phyloP scores from a whole-genome alignment of 2,329 filamentous ascomycete genomes.

The Neofusicoccum ribis region DNA sequence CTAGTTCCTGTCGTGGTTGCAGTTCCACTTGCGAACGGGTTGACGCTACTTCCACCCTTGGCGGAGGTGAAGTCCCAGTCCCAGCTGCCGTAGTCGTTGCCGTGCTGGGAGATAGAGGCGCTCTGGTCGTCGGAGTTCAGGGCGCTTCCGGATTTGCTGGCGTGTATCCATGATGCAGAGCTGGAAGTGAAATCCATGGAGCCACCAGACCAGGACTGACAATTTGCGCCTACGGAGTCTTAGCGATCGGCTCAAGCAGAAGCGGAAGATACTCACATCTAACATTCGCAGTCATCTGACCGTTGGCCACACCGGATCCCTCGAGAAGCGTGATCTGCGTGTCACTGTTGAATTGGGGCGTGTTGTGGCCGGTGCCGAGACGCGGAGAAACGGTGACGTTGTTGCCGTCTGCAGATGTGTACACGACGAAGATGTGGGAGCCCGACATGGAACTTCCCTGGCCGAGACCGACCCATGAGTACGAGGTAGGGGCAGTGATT shows the following conservation, averaged over 20 bases:
- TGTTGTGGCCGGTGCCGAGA: conserved; percentile 43
- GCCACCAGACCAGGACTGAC: conserved; percentile 54
- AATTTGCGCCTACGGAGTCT: conserved; percentile 47
- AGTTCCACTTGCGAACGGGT: conserved; percentile 38
- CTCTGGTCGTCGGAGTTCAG: conserved; percentile 49
- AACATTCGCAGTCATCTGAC: conserved; percentile 58
- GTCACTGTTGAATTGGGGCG: conserved; percentile 45
- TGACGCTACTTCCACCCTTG: conserved; percentile 50
- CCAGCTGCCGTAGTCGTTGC: conserved; percentile 41
- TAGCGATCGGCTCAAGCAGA: not conserved
- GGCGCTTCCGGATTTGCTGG: conserved; percentile 46
- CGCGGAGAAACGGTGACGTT: conserved; percentile 61
- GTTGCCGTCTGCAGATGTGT: conserved; percentile 51
- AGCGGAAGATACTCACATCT: conserved; percentile 43
- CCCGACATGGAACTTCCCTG: conserved; percentile 56
- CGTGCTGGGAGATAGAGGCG: conserved; percentile 49
- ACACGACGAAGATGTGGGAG: conserved; percentile 61
- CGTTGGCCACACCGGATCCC: conserved; percentile 54
- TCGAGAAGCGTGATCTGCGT: conserved; percentile 52
- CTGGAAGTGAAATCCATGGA: conserved; percentile 50
- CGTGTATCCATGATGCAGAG: conserved; percentile 54
- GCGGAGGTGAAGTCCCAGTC: conserved; percentile 51
- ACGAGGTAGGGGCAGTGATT: conserved; percentile 53
- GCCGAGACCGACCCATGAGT: conserved; percentile 58
- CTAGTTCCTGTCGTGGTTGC: conserved; percentile 7